Evolutionary conservation across 306 rosid species (phyloP), one percentile per base, ranked within the genome.

Genomic region (Ochetophila trinervis): DNA sequence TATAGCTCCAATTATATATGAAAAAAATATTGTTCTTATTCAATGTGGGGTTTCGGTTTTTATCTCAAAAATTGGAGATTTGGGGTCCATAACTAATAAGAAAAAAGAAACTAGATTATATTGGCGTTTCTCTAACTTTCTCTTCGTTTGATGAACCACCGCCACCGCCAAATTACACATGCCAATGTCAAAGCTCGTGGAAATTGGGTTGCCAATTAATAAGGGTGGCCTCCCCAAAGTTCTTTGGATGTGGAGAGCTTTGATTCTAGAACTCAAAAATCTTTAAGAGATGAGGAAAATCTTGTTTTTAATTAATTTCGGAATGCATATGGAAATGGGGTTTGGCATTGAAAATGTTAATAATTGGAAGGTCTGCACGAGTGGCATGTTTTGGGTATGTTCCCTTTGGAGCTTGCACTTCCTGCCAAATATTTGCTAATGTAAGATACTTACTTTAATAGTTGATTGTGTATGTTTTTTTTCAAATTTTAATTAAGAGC

Each of bases 121-220:
- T 49, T 19, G 49, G 55, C 37, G 10, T 52, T 66, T 47, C 53
- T 19, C 55, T 23, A 32, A n/a, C 53, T 53, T 34, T 73, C 70
- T 70, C 68, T 35, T 40, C 66, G 52, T 65, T 49, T 37, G 44
- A 70, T 45, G 79, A 48, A 71, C 77, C 80, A 70, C 52, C 62
- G 80, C 61, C 84, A 78, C 77, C 76, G 70, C 47, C 74, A 34
- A 32, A 36, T 51, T 62, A 63, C 58, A 71, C 27, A n/a, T 63
- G 35, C 21, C 40, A 32, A 37, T 65, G 53, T 74, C 71, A 32
- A 44, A 15, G 47, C 8, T 63, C 66, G 52, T 70, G 66, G 71
- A 61, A 64, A 52, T 82, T 70, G 74, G 74, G 77, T 72, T 27
- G 34, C 62, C 22, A 56, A 21, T 66, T 32, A 70, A 74, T 53